phyloP scores from a whole-genome alignment of 2,329 filamentous ascomycete genomes.

The Neoscytalidium dimidiatum region DNA sequence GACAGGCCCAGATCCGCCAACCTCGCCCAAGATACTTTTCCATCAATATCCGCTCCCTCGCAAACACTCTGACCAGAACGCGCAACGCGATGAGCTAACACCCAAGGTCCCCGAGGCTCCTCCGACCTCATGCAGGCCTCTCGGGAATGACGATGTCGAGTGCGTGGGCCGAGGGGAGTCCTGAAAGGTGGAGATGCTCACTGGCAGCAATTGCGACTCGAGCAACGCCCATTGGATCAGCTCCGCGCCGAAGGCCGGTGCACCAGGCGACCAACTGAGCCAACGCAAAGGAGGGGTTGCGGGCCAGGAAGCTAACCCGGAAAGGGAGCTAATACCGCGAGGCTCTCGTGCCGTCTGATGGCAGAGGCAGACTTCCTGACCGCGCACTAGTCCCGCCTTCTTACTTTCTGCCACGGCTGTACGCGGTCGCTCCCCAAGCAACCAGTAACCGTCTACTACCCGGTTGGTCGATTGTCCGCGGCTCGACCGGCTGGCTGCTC shows the following conservation, averaged over 20 bases:
- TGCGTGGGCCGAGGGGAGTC: not conserved
- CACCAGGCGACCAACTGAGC: not conserved
- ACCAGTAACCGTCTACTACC: not conserved
- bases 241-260: not conserved
- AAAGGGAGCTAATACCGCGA: not conserved
- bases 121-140: not conserved
- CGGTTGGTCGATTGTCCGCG: not conserved
- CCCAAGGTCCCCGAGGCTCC: not conserved
- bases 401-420: not conserved
- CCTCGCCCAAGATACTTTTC: not conserved
- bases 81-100: not conserved
- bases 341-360: not conserved
- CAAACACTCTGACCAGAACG: not conserved
- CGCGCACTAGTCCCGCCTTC: slow-evolving; percentile 5
- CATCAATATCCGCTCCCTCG: slow-evolving; percentile 10
- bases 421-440: not conserved
- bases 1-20: not conserved
- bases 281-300: not conserved
- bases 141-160: not conserved
- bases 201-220: not conserved
- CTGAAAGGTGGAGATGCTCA: not conserved
- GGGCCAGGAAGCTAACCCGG: not conserved
- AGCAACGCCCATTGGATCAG: not conserved
- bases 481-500: not conserved
- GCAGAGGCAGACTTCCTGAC: not conserved